phyloP scores from a whole-genome alignment of 306 rosid genomes.

The Vicia sativa region DNA sequence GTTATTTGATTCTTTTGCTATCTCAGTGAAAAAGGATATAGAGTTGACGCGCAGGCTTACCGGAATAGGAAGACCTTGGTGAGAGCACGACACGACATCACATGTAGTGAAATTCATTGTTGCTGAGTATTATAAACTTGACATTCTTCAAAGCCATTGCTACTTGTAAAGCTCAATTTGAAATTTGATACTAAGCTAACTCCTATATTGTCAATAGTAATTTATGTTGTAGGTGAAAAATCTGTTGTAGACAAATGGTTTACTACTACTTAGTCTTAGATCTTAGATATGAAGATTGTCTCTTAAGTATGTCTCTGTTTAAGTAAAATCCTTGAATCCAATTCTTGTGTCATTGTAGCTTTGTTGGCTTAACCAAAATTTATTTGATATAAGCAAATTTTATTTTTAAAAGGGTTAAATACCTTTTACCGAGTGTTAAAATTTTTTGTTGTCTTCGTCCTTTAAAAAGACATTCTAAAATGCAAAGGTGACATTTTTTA shows the following conservation, averaged over 20 bases:
- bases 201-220: constrained; percentile 15
- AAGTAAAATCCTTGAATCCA: neutral
- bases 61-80: constrained; percentile 75
- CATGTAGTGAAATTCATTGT: neutral
- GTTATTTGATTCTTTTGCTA: constrained; percentile 31
- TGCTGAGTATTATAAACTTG: neutral
- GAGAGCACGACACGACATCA: constrained; percentile 15
- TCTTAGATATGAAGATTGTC: neutral
- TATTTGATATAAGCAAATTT: neutral
- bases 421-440: too few species aligned
- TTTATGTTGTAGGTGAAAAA: constrained; percentile 22
- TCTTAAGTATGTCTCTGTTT: neutral
- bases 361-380: neutral
- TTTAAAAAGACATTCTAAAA: too few species aligned
- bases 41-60: constrained; percentile 88
- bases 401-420: neutral
- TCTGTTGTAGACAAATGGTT: constrained; percentile 28
- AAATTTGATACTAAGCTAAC: constrained; percentile 34
- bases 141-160: constrained; percentile 20
- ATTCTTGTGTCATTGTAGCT: neutral
- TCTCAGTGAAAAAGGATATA: constrained; percentile 85
- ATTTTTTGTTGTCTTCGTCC: too few species aligned
- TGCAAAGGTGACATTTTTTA: too few species aligned
- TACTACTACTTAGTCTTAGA: neutral
- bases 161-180: constrained; percentile 35